phyloP scores from a whole-genome alignment of 371 early-diverging fungal genomes.

The Mortierella polycephala region DNA sequence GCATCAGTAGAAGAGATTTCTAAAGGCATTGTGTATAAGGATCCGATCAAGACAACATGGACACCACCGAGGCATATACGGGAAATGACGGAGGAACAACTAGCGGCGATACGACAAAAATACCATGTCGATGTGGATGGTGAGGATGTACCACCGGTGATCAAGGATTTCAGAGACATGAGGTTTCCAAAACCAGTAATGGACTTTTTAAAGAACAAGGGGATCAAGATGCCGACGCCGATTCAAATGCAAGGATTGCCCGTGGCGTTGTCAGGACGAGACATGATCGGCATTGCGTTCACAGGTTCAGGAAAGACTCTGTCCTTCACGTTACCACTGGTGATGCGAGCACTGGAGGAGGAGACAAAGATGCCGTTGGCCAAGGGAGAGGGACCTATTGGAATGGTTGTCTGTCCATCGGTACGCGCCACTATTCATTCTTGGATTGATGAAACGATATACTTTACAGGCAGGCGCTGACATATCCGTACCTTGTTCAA shows the following conservation, averaged over 20 bases:
- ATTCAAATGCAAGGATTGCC: constrained; percentile 98
- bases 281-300: constrained; percentile 96
- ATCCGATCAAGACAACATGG: constrained; percentile 90
- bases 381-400: constrained; percentile 92
- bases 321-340: constrained; percentile 93
- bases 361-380: constrained; percentile 82
- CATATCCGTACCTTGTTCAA: too few relatives aligned
- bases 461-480: too few relatives aligned
- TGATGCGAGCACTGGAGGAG: constrained; percentile 83
- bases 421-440: constrained; percentile 54
- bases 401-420: constrained; percentile 90
- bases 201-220: constrained; percentile 81
- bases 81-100: constrained; percentile 62
- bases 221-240: constrained; percentile 93
- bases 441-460: not conserved
- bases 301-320: constrained; percentile 99
- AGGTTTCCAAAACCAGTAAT: constrained; percentile 83
- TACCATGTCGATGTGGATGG: constrained; percentile 82
- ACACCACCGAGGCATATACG: constrained; percentile 80
- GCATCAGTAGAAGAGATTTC: constrained; percentile 91
- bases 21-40: constrained; percentile 85
- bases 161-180: constrained; percentile 80
- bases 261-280: constrained; percentile 81
- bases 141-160: constrained; percentile 79
- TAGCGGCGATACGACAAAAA: constrained; percentile 68